Conservation (phyloP, 495 filamentous ascomycete genomes). For the Lichenothelia convexa region DNA sequence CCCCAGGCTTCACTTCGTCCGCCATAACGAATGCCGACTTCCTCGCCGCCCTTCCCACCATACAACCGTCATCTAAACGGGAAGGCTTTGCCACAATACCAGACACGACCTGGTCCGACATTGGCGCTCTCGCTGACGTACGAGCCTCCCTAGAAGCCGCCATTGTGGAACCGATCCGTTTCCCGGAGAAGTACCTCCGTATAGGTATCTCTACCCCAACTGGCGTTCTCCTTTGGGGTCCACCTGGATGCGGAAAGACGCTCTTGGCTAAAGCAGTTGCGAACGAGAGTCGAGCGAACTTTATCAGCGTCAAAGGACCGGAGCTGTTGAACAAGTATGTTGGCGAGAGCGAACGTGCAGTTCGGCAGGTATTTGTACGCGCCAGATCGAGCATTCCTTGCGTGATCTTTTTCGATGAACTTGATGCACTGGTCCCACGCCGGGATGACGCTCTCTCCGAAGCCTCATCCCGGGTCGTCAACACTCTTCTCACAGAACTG, state of each 20-base stretch:
- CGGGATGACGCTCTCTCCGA: constrained; percentile 70
- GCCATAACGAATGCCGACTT: constrained; percentile 47
- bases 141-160: constrained; percentile 69
- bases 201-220: constrained; percentile 80
- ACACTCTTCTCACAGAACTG: constrained; percentile 89
- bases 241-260: constrained; percentile 93
- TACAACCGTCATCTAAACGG: constrained; percentile 83
- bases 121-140: constrained; percentile 65
- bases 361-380: constrained; percentile 80
- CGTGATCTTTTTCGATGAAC: constrained; percentile 94
- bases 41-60: constrained; percentile 56
- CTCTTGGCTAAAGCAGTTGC: constrained; percentile 91
- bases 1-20: constrained; percentile 21
- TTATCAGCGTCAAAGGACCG: constrained; percentile 94
- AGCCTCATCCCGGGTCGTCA: constrained; percentile 75
- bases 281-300: constrained; percentile 88
- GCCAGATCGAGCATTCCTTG: constrained; percentile 76
- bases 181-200: constrained; percentile 58
- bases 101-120: constrained; percentile 88
- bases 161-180: constrained; percentile 82
- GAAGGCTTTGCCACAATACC: constrained; percentile 96
- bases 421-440: constrained; percentile 78
- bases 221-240: constrained; percentile 90
- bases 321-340: constrained; percentile 92
- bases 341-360: constrained; percentile 82